phyloP scores from a whole-genome alignment of 2,329 filamentous ascomycete genomes.

The Xylariaceae sp. region DNA sequence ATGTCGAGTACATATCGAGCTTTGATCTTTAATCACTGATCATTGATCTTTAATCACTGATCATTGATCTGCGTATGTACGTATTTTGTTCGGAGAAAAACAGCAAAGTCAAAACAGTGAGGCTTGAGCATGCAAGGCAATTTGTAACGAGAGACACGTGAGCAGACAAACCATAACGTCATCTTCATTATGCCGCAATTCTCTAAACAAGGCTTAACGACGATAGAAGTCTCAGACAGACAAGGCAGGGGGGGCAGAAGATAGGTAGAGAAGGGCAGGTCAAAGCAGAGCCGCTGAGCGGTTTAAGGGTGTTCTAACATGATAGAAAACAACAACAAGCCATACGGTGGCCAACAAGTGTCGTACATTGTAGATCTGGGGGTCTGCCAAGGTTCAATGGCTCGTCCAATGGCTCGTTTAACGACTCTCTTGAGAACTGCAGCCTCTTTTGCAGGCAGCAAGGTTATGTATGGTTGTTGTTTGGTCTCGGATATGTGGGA shows the following conservation, averaged over 20 bases:
- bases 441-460: not conserved
- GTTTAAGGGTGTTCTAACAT: not conserved
- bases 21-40: no score
- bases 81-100: not conserved
- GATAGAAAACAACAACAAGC: not conserved
- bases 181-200: not conserved
- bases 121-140: not conserved
- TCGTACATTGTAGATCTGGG: not conserved
- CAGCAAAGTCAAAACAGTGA: not conserved
- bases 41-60: not conserved
- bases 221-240: not conserved
- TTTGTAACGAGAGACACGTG: not conserved
- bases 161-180: not conserved
- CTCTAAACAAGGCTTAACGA: not conserved
- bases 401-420: not conserved
- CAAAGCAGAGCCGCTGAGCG: not conserved
- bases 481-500: not conserved
- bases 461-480: not conserved
- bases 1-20: not conserved
- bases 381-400: not conserved
- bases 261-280: not conserved
- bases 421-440: not conserved
- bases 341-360: not conserved
- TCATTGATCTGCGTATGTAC: not conserved
- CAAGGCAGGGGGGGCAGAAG: not conserved